Evolutionary conservation across 1,139 yeast species (phyloP).

Genomic region (Kodamaea sp.): DNA sequence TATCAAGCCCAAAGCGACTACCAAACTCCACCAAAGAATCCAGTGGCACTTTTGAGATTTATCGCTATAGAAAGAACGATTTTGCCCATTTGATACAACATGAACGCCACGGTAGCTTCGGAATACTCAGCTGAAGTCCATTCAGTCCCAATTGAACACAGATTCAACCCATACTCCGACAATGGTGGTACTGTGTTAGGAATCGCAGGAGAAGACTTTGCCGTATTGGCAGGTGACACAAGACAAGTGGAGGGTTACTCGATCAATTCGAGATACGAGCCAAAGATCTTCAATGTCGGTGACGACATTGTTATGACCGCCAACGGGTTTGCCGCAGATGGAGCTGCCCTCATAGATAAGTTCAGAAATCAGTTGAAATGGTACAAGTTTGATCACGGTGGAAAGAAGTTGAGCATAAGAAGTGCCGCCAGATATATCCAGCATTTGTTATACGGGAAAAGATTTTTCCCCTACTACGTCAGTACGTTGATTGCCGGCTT

Average conservation of each 20-base stretch:
- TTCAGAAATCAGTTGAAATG: slow-evolving; percentile 81
- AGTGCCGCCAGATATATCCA: slow-evolving; percentile 92
- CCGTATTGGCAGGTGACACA: slow-evolving; percentile 96
- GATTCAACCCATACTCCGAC: slow-evolving; percentile 93
- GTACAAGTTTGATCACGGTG: slow-evolving; percentile 87
- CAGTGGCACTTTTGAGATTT: too few species aligned
- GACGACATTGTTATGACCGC: slow-evolving; percentile 88
- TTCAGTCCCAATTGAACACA: slow-evolving; percentile 79
- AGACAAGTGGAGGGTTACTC: slow-evolving; percentile 94
- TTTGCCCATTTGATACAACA: too few species aligned
- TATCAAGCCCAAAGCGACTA: slow-evolving; percentile 4
- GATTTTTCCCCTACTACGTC: slow-evolving; percentile 96
- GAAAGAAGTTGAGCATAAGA: slow-evolving; percentile 64
- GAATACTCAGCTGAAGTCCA: slow-evolving; percentile 58
- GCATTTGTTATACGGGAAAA: slow-evolving; percentile 85
- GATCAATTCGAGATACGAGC: slow-evolving; percentile 90
- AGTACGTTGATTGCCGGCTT: slow-evolving; percentile 93
- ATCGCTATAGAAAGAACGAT: too few species aligned
- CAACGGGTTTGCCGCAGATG: slow-evolving; percentile 96
- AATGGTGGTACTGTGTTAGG: slow-evolving; percentile 98
- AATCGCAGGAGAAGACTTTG: slow-evolving; percentile 96
- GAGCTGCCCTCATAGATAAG: slow-evolving; percentile 76
- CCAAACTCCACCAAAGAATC: too few species aligned
- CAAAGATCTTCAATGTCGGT: slow-evolving; percentile 87
- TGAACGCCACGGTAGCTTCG: slow-evolving; percentile 52